Percentiles rank a stretch among this genome's conserved stretches.
Conservation (phyloP, 257 asterid species). For the Leptodermis oblonga region DNA sequence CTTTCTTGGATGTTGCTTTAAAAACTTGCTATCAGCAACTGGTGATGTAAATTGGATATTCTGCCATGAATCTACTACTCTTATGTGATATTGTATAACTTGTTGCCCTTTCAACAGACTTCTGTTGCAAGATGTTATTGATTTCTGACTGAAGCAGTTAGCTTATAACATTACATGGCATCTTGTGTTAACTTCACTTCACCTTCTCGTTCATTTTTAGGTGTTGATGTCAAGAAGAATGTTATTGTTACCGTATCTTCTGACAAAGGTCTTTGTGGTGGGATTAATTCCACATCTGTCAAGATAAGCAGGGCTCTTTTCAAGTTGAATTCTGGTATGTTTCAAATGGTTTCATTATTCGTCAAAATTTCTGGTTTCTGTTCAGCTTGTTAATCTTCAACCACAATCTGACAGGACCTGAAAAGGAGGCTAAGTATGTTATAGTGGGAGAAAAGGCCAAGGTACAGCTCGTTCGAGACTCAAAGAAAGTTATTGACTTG, state of each 20-base stretch:
- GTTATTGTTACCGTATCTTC: constrained; percentile 77
- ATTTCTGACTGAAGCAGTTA: background rate
- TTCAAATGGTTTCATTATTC: constrained; percentile 8
- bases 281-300: constrained; percentile 91
- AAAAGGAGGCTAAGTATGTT: constrained; percentile 70
- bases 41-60: background rate
- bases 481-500: constrained; percentile 64
- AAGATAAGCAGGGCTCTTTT: constrained; percentile 78
- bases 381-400: constrained; percentile 4
- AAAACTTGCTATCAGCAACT: background rate
- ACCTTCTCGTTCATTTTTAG: constrained; percentile 33
- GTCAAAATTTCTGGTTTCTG: constrained; percentile 1
- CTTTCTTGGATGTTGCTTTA: background rate
- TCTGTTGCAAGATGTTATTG: background rate
- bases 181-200: background rate
- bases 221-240: constrained; percentile 91
- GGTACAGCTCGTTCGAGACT: constrained; percentile 89
- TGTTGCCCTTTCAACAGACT: background rate
- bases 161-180: background rate
- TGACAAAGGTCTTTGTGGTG: constrained; percentile 99
- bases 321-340: constrained; percentile 66
- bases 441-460: constrained; percentile 95
- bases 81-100: background rate
- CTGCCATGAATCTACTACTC: background rate
- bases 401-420: constrained; percentile 61